Conservation (phyloP, 495 filamentous ascomycete genomes). For the Alectoria sarmentosa region DNA sequence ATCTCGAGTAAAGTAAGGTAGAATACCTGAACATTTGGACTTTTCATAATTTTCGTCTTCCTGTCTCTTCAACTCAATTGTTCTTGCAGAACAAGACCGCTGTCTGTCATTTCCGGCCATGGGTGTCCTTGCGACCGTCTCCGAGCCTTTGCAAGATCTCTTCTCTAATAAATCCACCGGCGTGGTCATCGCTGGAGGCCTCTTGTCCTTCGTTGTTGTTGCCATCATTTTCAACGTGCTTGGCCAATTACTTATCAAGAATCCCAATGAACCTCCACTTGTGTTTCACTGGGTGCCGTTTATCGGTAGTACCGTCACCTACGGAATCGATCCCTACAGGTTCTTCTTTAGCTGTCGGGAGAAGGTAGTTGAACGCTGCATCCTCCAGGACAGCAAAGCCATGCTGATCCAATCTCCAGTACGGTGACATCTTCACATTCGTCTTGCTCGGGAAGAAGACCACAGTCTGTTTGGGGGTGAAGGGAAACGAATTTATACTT, state of each 20-base stretch:
- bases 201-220: constrained; percentile 41
- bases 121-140: constrained; percentile 18
- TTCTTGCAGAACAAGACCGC: not conserved
- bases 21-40: not conserved
- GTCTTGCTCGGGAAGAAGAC: constrained; percentile 67
- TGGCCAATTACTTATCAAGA: constrained; percentile 60
- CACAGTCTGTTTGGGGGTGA: constrained; percentile 67
- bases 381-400: not conserved
- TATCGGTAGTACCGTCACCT: constrained; percentile 69
- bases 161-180: constrained; percentile 27
- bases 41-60: not conserved
- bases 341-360: constrained; percentile 65
- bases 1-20: not conserved
- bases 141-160: constrained; percentile 12
- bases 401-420: constrained; percentile 37
- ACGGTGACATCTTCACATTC: constrained; percentile 78
- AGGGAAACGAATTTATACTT: constrained; percentile 81
- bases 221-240: constrained; percentile 59
- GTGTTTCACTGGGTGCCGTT: constrained; percentile 82
- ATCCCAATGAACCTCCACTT: constrained; percentile 66
- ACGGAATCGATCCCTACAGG: constrained; percentile 75
- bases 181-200: constrained; percentile 30
- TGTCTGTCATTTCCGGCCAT: constrained; percentile 17
- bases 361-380: constrained; percentile 47
- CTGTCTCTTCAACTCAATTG: not conserved